Evolutionary conservation across 345 rosid species (phyloP).

Genomic region (Acer saccharum): DNA sequence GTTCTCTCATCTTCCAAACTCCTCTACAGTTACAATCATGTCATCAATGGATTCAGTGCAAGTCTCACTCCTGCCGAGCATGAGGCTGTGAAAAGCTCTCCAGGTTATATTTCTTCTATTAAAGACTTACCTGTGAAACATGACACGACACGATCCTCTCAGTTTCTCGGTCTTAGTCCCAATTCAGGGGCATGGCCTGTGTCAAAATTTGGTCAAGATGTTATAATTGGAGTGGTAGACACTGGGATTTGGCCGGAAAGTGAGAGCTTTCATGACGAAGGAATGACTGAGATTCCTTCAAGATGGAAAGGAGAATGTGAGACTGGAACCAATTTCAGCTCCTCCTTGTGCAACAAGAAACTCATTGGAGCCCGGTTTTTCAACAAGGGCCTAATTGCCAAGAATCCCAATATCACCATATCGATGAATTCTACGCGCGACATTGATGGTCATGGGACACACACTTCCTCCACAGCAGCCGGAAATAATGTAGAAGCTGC

Average conservation of each 20-base stretch:
- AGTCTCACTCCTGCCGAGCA: slow-evolving; percentile 38
- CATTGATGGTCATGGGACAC: slow-evolving; percentile 58
- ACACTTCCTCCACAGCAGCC: slow-evolving; percentile 57
- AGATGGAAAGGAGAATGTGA: slow-evolving; percentile 57
- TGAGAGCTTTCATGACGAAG: slow-evolving; percentile 36
- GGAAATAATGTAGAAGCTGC: slow-evolving; percentile 38
- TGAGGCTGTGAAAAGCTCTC: slow-evolving; percentile 33
- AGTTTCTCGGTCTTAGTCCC: slow-evolving; percentile 37
- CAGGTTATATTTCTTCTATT: slow-evolving; percentile 41
- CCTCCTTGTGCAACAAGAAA: slow-evolving; percentile 55
- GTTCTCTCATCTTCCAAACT: slow-evolving; percentile 24
- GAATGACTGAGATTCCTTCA: slow-evolving; percentile 40
- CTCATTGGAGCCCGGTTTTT: slow-evolving; percentile 56
- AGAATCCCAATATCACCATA: slow-evolving; percentile 36
- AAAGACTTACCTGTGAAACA: slow-evolving; percentile 35
- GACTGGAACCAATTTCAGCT: slow-evolving; percentile 44
- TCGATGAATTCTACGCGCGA: slow-evolving; percentile 57
- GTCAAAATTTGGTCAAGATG: slow-evolving; percentile 43
- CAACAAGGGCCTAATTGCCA: slow-evolving; percentile 42
- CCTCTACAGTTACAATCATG: slow-evolving; percentile 42
- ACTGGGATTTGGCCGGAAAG: slow-evolving; percentile 62
- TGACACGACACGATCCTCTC: slow-evolving; percentile 47
- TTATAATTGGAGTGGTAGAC: slow-evolving; percentile 49
- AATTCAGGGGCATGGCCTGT: slow-evolving; percentile 41
- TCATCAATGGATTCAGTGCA: slow-evolving; percentile 52